These are phyloP conservation scores for Ogataea degrootiae DNA, from an alignment of 805 yeast species.

Conservation along the genomic window DNA sequence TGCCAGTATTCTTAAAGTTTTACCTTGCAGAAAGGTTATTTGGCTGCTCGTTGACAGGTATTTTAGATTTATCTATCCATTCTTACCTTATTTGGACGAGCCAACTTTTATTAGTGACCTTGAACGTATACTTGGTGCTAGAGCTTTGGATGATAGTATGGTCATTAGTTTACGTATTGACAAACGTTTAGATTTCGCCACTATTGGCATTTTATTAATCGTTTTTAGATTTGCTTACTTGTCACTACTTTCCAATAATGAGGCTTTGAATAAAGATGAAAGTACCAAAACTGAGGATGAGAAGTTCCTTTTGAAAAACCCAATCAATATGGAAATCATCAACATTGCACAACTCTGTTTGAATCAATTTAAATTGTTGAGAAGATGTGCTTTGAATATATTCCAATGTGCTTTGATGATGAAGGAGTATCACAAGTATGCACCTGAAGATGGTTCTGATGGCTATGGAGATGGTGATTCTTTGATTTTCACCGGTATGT, in stretches of 20 bases:
- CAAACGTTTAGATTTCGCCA: slow-evolving; percentile 44
- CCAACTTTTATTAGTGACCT: slow-evolving; percentile 30
- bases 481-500: slow-evolving; percentile 49
- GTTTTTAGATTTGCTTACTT: slow-evolving; percentile 40
- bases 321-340: slow-evolving; percentile 41
- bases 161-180: slow-evolving; percentile 31
- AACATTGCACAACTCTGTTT: slow-evolving; percentile 51
- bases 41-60: slow-evolving; percentile 43
- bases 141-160: slow-evolving; percentile 29
- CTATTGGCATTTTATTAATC: slow-evolving; percentile 41
- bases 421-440: slow-evolving; percentile 43
- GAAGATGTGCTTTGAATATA: slow-evolving; percentile 45
- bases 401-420: slow-evolving; percentile 51
- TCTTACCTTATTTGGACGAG: slow-evolving; percentile 44
- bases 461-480: slow-evolving; percentile 55
- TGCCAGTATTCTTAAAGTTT: slow-evolving; percentile 29
- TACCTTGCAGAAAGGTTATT: slow-evolving; percentile 40
- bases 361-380: slow-evolving; percentile 47
- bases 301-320: slow-evolving; percentile 38
- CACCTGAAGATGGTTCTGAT: slow-evolving; percentile 54
- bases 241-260: slow-evolving; percentile 32
- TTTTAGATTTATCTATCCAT: slow-evolving; percentile 42
- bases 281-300: slow-evolving; percentile 24
- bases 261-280: slow-evolving; percentile 8
- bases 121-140: slow-evolving; percentile 34